Base-by-base conservation (phyloP, 1,284 basidiomycete genomes). In the Ganoderma leucocontextum region DNA sequence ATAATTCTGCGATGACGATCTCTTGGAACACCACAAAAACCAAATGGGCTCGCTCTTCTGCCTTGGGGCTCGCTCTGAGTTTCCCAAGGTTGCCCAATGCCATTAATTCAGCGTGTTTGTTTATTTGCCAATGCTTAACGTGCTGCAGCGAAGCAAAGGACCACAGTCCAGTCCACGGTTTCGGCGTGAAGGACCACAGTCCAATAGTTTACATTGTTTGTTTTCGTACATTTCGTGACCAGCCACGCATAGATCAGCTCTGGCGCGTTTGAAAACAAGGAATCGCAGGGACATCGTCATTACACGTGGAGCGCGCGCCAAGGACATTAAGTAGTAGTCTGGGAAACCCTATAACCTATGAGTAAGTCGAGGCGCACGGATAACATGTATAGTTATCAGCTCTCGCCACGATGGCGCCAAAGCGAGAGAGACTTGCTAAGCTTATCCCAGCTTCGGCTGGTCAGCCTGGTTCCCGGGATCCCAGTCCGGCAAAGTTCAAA, bases 361-460 rank as follows among this genome's bases (percentile, higher is more conserved):
- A 10, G n/a, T 22, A 49, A 10, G 47, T 52, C 22, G 12, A 52
- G n/a, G 5, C 47, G n/a, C n/a, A n/a, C 47, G 22, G 13, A 25
- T 19, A 9, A 22, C 13, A 13, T 25, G 10, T n/a, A 19, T 22
- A 55, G 33, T 55, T 19, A 38, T 38, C 36, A 58, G 55, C 33
- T 38, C 55, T 49, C 47, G 19, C 36, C 55, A 38, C 19, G 35
- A 22, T 9, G 4, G 22, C 55, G 35, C 36, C 13, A 38, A 19
- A 33, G 15, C 52, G 17, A 22, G 17, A 35, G 35, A n/a, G 29
- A 58, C 55, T 38, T 58, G 55, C 55, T 35, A 58, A 58, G 55
- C 35, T 22, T 58, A 58, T 58, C 17, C 55, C 29, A 17, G 55
- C 55, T 13, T 6, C 13, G 12, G 25, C 29, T 8, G 10, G 10